Base-by-base conservation (phyloP, 495 filamentous ascomycete genomes). In the Aspergillus baeticus region DNA sequence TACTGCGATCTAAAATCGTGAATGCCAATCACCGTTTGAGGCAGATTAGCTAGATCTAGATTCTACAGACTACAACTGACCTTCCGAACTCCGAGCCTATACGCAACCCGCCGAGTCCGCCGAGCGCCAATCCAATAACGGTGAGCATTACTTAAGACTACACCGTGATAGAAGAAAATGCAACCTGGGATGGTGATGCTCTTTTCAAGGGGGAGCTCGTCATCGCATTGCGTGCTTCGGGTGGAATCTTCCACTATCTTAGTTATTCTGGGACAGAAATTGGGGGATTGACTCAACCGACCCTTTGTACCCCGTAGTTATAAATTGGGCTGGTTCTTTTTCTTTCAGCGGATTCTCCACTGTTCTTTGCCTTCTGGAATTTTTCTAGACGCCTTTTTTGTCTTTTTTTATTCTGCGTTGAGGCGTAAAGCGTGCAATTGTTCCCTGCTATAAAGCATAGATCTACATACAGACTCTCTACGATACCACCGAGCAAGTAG, bases 151-250 rank as follows among this genome's bases (percentile, higher is more conserved):
- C 15, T 38, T 20, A 10, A 6, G 18, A n/a, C 7, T 33, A 5
- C 45, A 26, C 10, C 10, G 14, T 4, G 1, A 3, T 13, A 22
- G 6, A 44, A 11, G 6, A 44, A 44, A 11, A 26, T 44, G 8
- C 10, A 5, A 20, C 21, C 21, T 15, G 38, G 37, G 43, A 54
- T 44, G 18, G 7, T 58, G 56, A 36, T 49, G 45, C 31, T 48
- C 46, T 35, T 36, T 53, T 35, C 31, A 50, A 45, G 49, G 51
- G 43, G 21, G 21, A 20, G 23, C 34, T 42, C 42, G 54, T 51
- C 59, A 56, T 52, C 53, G 46, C 53, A 62, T 62, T 57, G 59
- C 59, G 59, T 62, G 59, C 59, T 62, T 55, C 43, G 37, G 35
- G 44, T 50, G 50, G 37, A 50, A 51, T 57, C 55, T 57, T 56